Evolutionary conservation across 805 yeast genomes (phyloP), one percentile per base, ranked within the genome.

Genomic region (Wickerhamomyces chaumierensis): DNA sequence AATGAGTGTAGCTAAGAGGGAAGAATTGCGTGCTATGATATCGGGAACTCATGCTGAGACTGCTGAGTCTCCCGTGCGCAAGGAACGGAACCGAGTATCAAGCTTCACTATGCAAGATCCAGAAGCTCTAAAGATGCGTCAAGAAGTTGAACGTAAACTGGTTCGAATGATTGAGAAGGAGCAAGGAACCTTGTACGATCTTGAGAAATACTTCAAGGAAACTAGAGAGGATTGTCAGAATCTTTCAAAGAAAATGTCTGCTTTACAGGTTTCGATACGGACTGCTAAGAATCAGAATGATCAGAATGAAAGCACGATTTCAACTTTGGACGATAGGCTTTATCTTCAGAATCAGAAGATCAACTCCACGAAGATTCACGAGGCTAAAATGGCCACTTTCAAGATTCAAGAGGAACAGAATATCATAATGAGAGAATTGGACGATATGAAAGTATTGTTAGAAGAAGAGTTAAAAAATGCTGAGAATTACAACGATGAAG

Each of bases 401-500:
- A 36, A 43, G 18, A 9, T 66, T 3, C 49, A 57, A 37, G 65
- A 65, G 29, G 48, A 51, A 33, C 47, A 54, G 19, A 53, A 57
- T 31, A 17, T 46, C 48, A 27, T 48, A 55, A 15, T 49, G 45
- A 29, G 53, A 49, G 36, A 59, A 58, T 32, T 62, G 42, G 60
- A 57, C 42, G 63, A 65, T 36, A 43, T 65, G 29, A 52, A 56
- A n/a, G 44, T 23, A 8, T 20, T 31, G 31, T 27, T 42, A 21
- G 42, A 44, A 16, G 28, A 56, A 18, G 65, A 62, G 38, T 43
- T 68, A 4, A 47, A 53, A 15, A 40, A 46, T 3, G 62, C 64
- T 0, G 36, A 37, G 17, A 55, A 44, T 35, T 45, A 35, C 20
- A 39, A 39, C 13, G 49, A 45, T 37, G 37, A 40, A 4, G 38